phyloP scores from a whole-genome alignment of 2,329 filamentous ascomycete genomes.

The Lachnellula subtilissima region DNA sequence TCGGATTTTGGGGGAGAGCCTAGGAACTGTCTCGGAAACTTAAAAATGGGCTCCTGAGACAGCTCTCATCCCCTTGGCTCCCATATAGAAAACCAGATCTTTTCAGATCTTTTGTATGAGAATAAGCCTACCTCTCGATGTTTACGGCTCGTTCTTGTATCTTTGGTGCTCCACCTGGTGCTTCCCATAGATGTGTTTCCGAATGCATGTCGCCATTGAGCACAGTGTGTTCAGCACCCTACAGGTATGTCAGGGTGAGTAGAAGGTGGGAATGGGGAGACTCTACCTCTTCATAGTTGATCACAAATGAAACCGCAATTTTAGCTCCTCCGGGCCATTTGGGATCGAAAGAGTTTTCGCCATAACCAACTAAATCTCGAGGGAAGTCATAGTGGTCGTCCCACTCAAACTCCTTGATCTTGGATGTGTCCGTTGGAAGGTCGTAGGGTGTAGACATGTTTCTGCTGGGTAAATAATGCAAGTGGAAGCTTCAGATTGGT shows the following conservation, averaged over 20 bases:
- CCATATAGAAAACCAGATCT: no score
- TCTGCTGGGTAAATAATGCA: not conserved
- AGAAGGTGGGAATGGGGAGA: not conserved
- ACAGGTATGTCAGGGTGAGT: not conserved
- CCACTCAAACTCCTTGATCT: constrained; percentile 23
- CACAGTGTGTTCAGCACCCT: constrained; percentile 24
- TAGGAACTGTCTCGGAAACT: no score
- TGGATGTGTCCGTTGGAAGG: constrained; percentile 17
- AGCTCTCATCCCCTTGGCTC: no score
- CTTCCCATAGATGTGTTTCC: constrained; percentile 24
- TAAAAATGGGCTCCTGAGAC: no score
- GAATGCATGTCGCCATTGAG: constrained; percentile 23
- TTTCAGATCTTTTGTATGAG: no score
- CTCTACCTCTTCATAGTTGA: constrained; percentile 26
- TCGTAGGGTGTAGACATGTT: constrained; percentile 23
- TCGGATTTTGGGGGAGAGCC: no score
- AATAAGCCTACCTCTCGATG: constrained; percentile 16
- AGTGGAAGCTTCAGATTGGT: not conserved
- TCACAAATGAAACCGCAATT: constrained; percentile 32
- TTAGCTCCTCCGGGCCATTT: constrained; percentile 32
- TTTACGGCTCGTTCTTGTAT: constrained; percentile 27
- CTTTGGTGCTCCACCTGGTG: constrained; percentile 15
- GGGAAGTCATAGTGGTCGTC: constrained; percentile 27
- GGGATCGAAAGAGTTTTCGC: constrained; percentile 28
- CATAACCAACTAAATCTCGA: constrained; percentile 26